These are phyloP conservation scores for Umbelopsis sp. DNA, from an alignment of 192 early-diverging fungal species.

Conservation along the genomic window DNA sequence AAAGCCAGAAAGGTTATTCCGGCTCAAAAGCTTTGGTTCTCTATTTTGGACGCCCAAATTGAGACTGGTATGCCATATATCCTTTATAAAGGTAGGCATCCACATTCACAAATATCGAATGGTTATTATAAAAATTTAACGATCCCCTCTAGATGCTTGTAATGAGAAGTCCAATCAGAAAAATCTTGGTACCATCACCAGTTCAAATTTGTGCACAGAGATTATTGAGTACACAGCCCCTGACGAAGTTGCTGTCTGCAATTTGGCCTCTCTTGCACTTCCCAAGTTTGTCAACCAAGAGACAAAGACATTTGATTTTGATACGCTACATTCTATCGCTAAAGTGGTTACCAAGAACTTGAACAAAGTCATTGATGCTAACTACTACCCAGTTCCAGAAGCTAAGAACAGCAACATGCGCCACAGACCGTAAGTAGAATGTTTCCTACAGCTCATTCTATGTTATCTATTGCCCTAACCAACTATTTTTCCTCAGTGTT, in stretches of 20 bases:
- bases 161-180: constrained; percentile 98
- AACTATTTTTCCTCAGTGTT: constrained; percentile 37
- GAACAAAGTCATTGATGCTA: constrained; percentile 97
- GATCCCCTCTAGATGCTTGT: constrained; percentile 73
- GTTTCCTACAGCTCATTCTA: not conserved
- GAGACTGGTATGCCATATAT: constrained; percentile 98
- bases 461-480: not conserved
- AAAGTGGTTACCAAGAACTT: constrained; percentile 89
- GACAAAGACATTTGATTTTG: constrained; percentile 73
- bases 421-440: constrained; percentile 69
- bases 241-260: constrained; percentile 97
- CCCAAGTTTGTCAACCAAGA: constrained; percentile 80
- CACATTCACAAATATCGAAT: too few relatives aligned
- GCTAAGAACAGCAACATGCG: constrained; percentile 88
- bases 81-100: constrained; percentile 82
- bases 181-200: constrained; percentile 96
- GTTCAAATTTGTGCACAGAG: constrained; percentile 97
- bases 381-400: constrained; percentile 93
- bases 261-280: constrained; percentile 90
- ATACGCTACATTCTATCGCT: constrained; percentile 79
- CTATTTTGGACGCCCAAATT: constrained; percentile 94
- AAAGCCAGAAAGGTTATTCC: constrained; percentile 79
- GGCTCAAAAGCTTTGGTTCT: constrained; percentile 96
- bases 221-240: constrained; percentile 94
- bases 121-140: not conserved